phyloP scores from a whole-genome alignment of 2,329 filamentous ascomycete species.

The Dothideomycetidae sp. region DNA sequence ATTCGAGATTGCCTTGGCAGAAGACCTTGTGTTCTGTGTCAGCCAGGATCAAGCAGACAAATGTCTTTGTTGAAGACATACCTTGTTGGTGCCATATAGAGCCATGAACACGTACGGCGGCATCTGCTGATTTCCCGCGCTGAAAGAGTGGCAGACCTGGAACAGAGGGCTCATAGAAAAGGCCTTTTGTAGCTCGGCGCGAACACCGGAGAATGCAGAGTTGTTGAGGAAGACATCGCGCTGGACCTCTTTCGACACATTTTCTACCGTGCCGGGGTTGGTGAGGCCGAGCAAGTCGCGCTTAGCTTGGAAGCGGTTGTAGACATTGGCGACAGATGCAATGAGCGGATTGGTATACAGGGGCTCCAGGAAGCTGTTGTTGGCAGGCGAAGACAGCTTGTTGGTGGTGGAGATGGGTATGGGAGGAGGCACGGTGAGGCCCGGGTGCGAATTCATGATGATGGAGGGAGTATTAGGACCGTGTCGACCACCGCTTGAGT shows the following conservation, averaged over 20 bases:
- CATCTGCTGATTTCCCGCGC: slow-evolving; percentile 76
- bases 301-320: slow-evolving; percentile 68
- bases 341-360: slow-evolving; percentile 62
- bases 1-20: slow-evolving; percentile 89
- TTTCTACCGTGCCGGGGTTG: slow-evolving; percentile 87
- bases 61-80: slow-evolving; percentile 28
- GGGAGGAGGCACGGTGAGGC: slow-evolving; percentile 10
- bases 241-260: slow-evolving; percentile 79
- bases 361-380: slow-evolving; percentile 42
- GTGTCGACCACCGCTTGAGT: neutral
- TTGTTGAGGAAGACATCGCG: slow-evolving; percentile 94
- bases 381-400: slow-evolving; percentile 12
- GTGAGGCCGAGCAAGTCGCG: slow-evolving; percentile 75
- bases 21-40: slow-evolving; percentile 51
- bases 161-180: slow-evolving; percentile 90
- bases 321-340: slow-evolving; percentile 45
- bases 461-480: neutral
- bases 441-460: slow-evolving; percentile 12
- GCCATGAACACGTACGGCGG: slow-evolving; percentile 92
- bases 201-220: slow-evolving; percentile 90
- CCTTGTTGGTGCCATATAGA: slow-evolving; percentile 85
- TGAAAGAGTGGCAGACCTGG: slow-evolving; percentile 93
- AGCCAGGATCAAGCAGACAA: too few relatives aligned
- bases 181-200: slow-evolving; percentile 90
- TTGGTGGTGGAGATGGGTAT: slow-evolving; percentile 12